A percentile compares a stretch with the other conserved stretches of the same genome.
Conservation (phyloP, 345 rosid genomes). For the Litchi chinensis region DNA sequence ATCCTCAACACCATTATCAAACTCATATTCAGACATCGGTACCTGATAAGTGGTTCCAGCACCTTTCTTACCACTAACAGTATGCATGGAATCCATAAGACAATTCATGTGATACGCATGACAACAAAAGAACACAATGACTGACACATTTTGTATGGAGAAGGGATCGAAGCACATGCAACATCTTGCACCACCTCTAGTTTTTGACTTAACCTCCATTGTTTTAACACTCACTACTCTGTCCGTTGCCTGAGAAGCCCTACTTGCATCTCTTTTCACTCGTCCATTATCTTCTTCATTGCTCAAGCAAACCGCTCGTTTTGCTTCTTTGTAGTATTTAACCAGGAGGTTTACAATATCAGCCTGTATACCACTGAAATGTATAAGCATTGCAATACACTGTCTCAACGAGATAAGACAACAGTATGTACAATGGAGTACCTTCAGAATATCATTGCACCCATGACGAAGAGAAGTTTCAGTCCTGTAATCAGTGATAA, state of each 20-base stretch:
- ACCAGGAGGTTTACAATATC: conserved; percentile 89
- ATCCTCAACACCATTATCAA: conserved; percentile 37
- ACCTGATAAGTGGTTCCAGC: conserved; percentile 31
- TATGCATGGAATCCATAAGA: conserved; percentile 76
- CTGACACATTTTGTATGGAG: conserved; percentile 76
- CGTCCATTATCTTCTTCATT: conserved; percentile 69
- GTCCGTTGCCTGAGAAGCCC: conserved; percentile 49
- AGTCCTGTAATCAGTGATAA: conserved; percentile 94
- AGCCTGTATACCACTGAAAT: conserved; percentile 54
- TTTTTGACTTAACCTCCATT: conserved; percentile 86
- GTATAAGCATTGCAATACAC: conserved; percentile 14
- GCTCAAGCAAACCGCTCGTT: conserved; percentile 69
- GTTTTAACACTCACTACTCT: conserved; percentile 43
- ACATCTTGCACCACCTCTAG: conserved; percentile 84
- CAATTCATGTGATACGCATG: conserved; percentile 90
- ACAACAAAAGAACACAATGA: conserved; percentile 87
- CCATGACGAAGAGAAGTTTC: conserved; percentile 99
- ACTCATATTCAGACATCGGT: conserved; percentile 41
- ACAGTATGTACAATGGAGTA: conserved; percentile 23
- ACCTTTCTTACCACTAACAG: conserved; percentile 42
- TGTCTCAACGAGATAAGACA: background rate
- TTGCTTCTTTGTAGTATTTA: conserved; percentile 90
- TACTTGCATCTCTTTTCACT: conserved; percentile 48
- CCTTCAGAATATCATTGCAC: conserved; percentile 97
- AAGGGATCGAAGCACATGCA: conserved; percentile 95